These are phyloP conservation scores for Tetrahymena malaccensis DNA, from an alignment of 73 alveolate species.

Conservation along the genomic window DNA sequence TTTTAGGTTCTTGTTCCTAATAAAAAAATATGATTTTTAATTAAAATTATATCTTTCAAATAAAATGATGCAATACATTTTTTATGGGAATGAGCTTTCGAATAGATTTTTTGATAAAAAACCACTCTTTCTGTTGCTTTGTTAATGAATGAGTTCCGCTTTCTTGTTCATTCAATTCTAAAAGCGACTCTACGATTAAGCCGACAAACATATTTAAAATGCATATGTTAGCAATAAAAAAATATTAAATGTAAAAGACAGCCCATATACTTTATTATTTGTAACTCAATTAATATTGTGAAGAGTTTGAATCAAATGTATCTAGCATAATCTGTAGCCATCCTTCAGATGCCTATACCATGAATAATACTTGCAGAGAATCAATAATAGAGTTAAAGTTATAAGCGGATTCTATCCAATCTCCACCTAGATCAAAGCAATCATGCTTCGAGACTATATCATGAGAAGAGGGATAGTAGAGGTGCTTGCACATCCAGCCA, in stretches of 20 bases:
- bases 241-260: background rate
- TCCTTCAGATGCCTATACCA: background rate
- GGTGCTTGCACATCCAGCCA: background rate
- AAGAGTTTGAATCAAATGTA: background rate
- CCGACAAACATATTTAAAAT: conserved; percentile 40
- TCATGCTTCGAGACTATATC: background rate
- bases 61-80: background rate
- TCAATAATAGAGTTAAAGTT: background rate
- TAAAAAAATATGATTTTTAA: background rate
- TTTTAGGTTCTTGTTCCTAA: background rate
- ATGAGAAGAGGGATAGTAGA: background rate
- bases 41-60: background rate
- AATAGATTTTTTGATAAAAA: background rate
- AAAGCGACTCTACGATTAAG: background rate
- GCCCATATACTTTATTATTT: background rate
- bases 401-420: conserved; percentile 4
- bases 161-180: background rate
- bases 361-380: background rate
- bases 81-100: background rate
- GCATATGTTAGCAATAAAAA: conserved; percentile 27
- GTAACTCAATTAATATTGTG: background rate
- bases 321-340: background rate
- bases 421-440: conserved; percentile 34
- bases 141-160: background rate
- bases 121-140: background rate